phyloP scores from a whole-genome alignment of 441 rosid species.

The Jatropha multifida region DNA sequence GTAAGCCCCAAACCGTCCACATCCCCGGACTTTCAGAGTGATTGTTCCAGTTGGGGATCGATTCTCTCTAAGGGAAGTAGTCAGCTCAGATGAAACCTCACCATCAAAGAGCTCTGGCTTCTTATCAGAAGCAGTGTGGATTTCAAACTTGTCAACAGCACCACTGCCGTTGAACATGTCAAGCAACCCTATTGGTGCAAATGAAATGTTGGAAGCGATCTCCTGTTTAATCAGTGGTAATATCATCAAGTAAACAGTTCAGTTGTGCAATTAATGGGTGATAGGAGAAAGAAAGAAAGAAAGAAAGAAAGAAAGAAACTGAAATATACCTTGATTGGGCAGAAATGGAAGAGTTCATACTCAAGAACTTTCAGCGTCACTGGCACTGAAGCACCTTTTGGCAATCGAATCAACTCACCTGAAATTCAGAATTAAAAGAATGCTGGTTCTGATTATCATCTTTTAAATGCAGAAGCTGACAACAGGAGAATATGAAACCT shows the following conservation, averaged over 20 bases:
- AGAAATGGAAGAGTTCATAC: conserved; percentile 86
- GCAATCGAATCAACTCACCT: conserved; percentile 73
- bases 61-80: conserved; percentile 39
- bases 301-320: not conserved
- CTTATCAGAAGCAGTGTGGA: conserved; percentile 31
- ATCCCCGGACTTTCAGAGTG: conserved; percentile 61
- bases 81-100: conserved; percentile 42
- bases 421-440: conserved; percentile 17
- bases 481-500: not conserved
- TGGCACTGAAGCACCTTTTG: conserved; percentile 71
- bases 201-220: conserved; percentile 52
- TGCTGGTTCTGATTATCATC: not conserved
- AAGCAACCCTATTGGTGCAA: conserved; percentile 81
- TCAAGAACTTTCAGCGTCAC: conserved; percentile 78
- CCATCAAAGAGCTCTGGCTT: conserved; percentile 52
- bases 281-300: not conserved
- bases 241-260: conserved; percentile 6
- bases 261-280: not conserved
- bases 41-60: conserved; percentile 46
- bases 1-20: conserved; percentile 78
- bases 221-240: conserved; percentile 42
- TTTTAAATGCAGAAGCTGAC: not conserved
- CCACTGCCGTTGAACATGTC: conserved; percentile 88
- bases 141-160: conserved; percentile 60
- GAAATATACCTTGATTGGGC: conserved; percentile 60